Evolutionary conservation across 2,329 filamentous ascomycete species (phyloP).

Genomic region (Colletotrichum chrysophilum): DNA sequence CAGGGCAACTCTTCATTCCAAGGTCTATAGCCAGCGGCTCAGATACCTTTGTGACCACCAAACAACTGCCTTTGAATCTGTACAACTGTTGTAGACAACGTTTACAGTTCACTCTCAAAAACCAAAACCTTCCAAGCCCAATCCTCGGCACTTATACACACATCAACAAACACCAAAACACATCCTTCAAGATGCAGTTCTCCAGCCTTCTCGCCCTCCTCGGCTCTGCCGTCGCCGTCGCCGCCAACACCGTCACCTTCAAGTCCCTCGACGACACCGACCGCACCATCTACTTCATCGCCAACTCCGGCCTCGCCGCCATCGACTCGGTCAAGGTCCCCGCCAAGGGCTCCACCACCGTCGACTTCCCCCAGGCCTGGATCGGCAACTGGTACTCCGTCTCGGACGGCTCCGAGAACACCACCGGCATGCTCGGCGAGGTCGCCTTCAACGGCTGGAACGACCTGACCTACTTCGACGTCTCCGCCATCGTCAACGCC

Average conservation of each 20-base stretch:
- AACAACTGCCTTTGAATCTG: background rate
- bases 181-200: slow-evolving; percentile 59
- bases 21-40: slow-evolving; percentile 13
- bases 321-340: slow-evolving; percentile 45
- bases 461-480: slow-evolving; percentile 60
- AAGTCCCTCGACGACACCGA: slow-evolving; percentile 58
- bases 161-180: background rate
- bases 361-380: slow-evolving; percentile 49
- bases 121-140: slow-evolving; percentile 15
- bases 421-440: slow-evolving; percentile 59
- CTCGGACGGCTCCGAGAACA: slow-evolving; percentile 44
- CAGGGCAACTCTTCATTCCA: background rate
- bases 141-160: slow-evolving; percentile 15
- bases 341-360: slow-evolving; percentile 41
- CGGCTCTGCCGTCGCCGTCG: slow-evolving; percentile 42
- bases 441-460: slow-evolving; percentile 53
- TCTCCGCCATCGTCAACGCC: slow-evolving; percentile 62
- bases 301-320: slow-evolving; percentile 39
- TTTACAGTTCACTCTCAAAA: slow-evolving; percentile 4
- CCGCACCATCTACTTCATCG: slow-evolving; percentile 57
- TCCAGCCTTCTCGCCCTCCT: slow-evolving; percentile 47
- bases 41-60: background rate
- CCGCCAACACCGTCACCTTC: slow-evolving; percentile 60
- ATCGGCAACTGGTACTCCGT: slow-evolving; percentile 58
- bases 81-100: slow-evolving; percentile 18